Evolutionary conservation across 2,329 filamentous ascomycete genomes (phyloP).

Genomic region (Diaporthe sp.): DNA sequence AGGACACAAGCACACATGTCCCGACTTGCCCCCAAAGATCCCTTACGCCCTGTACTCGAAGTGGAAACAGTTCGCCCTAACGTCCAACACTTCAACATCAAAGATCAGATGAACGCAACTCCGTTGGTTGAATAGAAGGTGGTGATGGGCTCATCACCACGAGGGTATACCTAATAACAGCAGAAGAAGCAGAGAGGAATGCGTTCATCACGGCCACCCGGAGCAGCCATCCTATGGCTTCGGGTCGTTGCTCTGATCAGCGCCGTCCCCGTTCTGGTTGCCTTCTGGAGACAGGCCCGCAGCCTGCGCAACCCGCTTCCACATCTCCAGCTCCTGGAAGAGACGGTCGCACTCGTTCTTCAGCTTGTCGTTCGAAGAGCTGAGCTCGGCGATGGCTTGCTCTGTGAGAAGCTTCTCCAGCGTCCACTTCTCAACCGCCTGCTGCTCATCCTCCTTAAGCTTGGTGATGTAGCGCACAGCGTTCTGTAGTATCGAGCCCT

Average conservation of each 20-base stretch:
- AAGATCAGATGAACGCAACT: conserved; percentile 33
- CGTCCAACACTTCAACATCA: neutral
- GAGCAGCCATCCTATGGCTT: conserved; percentile 40
- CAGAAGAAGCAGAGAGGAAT: conserved; percentile 33
- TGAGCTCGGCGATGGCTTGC: conserved; percentile 90
- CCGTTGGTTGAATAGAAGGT: conserved; percentile 30
- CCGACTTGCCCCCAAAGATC: conserved; percentile 4
- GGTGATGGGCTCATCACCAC: conserved; percentile 22
- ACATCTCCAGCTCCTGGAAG: conserved; percentile 82
- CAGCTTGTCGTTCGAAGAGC: conserved; percentile 87
- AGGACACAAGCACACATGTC: neutral
- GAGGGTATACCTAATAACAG: conserved; percentile 36
- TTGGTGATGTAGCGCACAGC: conserved; percentile 96
- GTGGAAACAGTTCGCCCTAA: conserved; percentile 3
- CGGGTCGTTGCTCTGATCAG: conserved; percentile 53
- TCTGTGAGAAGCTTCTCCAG: conserved; percentile 91
- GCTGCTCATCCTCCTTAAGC: conserved; percentile 92
- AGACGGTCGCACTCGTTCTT: conserved; percentile 84
- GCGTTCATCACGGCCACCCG: conserved; percentile 39
- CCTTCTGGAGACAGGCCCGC: conserved; percentile 63
- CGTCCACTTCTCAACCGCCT: conserved; percentile 96
- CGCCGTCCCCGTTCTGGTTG: conserved; percentile 45
- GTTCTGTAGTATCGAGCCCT: conserved; percentile 93
- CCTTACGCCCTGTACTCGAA: conserved; percentile 24
- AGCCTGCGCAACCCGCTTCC: conserved; percentile 78